These are phyloP conservation scores for Sphagnum contortum DNA, from an alignment of 225 moss, liverwort and hornwort genomes.

Conservation along the genomic window DNA sequence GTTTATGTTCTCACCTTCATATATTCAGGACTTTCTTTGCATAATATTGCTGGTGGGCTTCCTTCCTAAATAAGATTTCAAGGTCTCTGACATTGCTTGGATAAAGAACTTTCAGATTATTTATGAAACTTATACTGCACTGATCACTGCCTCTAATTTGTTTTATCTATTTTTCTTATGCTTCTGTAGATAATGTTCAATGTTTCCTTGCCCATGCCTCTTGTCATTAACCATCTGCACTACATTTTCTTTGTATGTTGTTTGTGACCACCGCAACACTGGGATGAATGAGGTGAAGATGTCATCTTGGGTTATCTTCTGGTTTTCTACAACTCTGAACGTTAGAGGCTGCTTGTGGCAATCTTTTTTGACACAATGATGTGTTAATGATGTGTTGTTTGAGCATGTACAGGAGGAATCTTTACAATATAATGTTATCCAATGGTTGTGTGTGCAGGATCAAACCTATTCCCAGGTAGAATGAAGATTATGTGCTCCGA, in stretches of 20 bases:
- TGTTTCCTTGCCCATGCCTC: too few relatives aligned
- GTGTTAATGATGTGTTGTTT: too few relatives aligned
- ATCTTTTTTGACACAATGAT: background rate
- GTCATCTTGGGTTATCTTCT: background rate
- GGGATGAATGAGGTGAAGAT: slow-evolving; percentile 43
- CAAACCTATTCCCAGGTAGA: slow-evolving; percentile 86
- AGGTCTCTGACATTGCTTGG: background rate
- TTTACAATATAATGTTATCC: slow-evolving; percentile 88
- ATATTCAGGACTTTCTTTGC: too few relatives aligned
- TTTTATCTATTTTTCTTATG: background rate
- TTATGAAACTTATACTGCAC: background rate
- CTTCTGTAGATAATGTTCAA: slow-evolving; percentile 2
- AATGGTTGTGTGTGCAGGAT: slow-evolving; percentile 95
- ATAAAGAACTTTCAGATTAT: background rate
- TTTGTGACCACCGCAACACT: slow-evolving; percentile 84
- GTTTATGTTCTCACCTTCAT: too few relatives aligned
- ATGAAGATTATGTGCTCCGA: background rate
- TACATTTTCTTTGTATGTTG: slow-evolving; percentile 29
- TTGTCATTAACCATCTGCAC: background rate
- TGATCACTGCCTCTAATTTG: background rate
- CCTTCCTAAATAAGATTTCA: background rate
- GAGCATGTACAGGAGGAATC: slow-evolving; percentile 54
- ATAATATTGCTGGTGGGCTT: too few relatives aligned
- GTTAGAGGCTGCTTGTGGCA: too few relatives aligned
- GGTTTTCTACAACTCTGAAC: too few relatives aligned